These are phyloP conservation scores for Corymbia citriodora DNA, from an alignment of 441 rosid genomes.

Conservation along the genomic window DNA sequence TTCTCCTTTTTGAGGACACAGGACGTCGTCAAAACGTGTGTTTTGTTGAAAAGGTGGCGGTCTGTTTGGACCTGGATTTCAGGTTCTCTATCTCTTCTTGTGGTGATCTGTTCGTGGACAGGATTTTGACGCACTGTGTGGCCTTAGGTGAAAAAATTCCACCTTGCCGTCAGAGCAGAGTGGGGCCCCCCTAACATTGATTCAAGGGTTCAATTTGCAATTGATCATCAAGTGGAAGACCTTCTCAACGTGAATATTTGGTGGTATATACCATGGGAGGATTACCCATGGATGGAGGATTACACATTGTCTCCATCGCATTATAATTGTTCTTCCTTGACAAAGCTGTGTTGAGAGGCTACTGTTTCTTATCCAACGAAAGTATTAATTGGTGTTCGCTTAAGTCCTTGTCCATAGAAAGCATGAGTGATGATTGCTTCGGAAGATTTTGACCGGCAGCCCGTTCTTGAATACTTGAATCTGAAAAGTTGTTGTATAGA, in stretches of 20 bases:
- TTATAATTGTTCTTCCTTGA: too few species aligned
- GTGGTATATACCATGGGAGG: too few species aligned
- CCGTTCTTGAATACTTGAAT: not conserved
- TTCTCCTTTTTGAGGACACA: not conserved
- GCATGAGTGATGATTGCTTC: not conserved
- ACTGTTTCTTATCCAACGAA: too few species aligned
- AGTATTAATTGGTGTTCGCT: not conserved
- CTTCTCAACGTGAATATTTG: too few species aligned
- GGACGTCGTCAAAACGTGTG: not conserved
- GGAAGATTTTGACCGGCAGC: not conserved
- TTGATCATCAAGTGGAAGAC: too few species aligned
- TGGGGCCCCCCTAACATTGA: too few species aligned
- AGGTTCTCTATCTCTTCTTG: not conserved
- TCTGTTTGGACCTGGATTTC: not conserved
- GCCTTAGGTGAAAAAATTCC: too few species aligned
- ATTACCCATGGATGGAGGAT: too few species aligned
- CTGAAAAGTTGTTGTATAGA: not conserved
- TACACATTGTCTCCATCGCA: too few species aligned
- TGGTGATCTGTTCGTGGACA: not conserved
- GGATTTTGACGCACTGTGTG: not conserved
- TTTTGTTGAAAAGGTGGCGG: not conserved
- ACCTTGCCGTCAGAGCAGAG: too few species aligned
- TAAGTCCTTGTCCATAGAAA: not conserved
- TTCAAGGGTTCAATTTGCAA: too few species aligned
- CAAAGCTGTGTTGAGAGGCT: too few species aligned